phyloP scores from a whole-genome alignment of 2,329 filamentous ascomycete species.

The Sporothrix variecibatus region DNA sequence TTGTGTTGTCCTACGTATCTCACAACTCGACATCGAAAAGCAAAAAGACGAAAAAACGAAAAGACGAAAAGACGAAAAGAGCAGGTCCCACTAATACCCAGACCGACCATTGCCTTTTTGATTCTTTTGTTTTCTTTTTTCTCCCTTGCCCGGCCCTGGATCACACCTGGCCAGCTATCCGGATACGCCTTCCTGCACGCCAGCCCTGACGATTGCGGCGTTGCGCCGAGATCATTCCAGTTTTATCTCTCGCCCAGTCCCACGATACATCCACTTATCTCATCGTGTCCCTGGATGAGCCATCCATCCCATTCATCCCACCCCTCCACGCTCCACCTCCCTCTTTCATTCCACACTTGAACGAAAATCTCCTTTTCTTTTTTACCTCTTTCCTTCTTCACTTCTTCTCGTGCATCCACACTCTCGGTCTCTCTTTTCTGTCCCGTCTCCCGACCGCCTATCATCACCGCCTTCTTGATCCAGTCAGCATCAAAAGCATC shows the following conservation, averaged over 20 bases:
- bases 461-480: not conserved
- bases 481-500: not conserved
- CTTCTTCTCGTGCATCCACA: not conserved
- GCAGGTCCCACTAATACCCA: constrained; percentile 12
- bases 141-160: not conserved
- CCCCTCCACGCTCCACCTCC: not conserved
- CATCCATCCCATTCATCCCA: constrained; percentile 11
- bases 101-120: constrained; percentile 20
- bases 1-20: not conserved
- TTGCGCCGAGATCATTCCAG: constrained; percentile 15
- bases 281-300: constrained; percentile 22
- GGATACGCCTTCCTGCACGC: constrained; percentile 14
- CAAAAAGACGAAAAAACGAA: not conserved
- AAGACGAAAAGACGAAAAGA: not conserved
- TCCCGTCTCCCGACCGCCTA: not conserved
- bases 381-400: not conserved
- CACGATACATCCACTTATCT: constrained; percentile 19
- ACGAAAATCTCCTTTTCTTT: not conserved
- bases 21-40: constrained; percentile 1
- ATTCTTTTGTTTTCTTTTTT: constrained; percentile 17
- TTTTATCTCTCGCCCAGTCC: constrained; percentile 18
- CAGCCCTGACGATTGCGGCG: constrained; percentile 15
- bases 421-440: not conserved
- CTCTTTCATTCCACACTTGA: not conserved
- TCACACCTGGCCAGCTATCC: not conserved